phyloP scores from a whole-genome alignment of 2,329 filamentous ascomycete species.

The Torrubiella hemipterigena region DNA sequence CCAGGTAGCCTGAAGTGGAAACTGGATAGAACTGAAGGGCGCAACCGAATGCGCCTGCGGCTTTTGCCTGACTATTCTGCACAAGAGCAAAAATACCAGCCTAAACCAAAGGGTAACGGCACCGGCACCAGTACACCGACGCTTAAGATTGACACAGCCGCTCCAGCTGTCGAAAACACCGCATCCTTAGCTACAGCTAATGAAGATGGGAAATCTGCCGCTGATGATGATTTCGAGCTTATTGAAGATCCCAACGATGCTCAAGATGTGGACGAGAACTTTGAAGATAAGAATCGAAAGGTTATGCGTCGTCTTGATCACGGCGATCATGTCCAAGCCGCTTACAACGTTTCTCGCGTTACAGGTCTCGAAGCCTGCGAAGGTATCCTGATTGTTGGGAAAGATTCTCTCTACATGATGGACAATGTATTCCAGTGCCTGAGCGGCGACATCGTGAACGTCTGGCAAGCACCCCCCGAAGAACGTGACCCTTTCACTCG shows the following conservation, averaged over 20 bases:
- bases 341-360: conserved; percentile 91
- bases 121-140: conserved; percentile 25
- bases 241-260: conserved; percentile 85
- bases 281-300: conserved; percentile 96
- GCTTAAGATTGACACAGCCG: conserved; percentile 20
- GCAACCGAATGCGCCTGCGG: conserved; percentile 86
- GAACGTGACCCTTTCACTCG: conserved; percentile 93
- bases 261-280: conserved; percentile 60
- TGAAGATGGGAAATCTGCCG: conserved; percentile 17
- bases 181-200: conserved; percentile 10
- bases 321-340: conserved; percentile 82
- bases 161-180: conserved; percentile 6
- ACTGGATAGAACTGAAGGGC: conserved; percentile 87
- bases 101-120: conserved; percentile 58
- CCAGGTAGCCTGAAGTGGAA: conserved; percentile 65
- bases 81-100: conserved; percentile 64
- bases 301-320: conserved; percentile 89
- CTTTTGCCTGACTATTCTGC: conserved; percentile 66
- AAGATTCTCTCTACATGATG: conserved; percentile 84
- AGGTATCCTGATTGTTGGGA: conserved; percentile 84
- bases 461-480: conserved; percentile 83
- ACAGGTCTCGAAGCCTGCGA: conserved; percentile 89
- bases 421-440: conserved; percentile 93
- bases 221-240: conserved; percentile 91
- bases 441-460: conserved; percentile 93